These are phyloP conservation scores for Pseudogymnoascus sp. DNA, from an alignment of 2,329 filamentous ascomycete genomes.

Conservation along the genomic window DNA sequence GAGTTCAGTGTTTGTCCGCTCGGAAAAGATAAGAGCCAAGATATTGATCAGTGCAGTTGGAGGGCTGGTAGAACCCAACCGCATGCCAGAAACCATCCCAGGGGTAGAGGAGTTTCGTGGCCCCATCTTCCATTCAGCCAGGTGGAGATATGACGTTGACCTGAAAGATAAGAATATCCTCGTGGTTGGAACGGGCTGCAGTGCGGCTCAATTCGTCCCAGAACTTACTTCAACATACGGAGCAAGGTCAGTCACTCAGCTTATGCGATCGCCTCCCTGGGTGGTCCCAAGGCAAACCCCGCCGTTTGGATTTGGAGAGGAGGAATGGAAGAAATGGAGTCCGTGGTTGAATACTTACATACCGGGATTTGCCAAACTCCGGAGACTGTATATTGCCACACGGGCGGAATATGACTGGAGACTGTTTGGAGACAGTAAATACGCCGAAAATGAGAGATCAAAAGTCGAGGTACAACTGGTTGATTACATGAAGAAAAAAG, in stretches of 20 bases:
- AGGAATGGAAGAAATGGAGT: constrained; percentile 39
- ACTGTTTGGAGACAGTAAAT: constrained; percentile 36
- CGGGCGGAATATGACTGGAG: constrained; percentile 37
- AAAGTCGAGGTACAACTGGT: constrained; percentile 35
- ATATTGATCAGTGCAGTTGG: constrained; percentile 47
- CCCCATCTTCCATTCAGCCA: constrained; percentile 47
- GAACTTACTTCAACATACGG: constrained; percentile 34
- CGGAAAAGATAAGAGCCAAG: constrained; percentile 44
- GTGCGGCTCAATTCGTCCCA: constrained; percentile 48
- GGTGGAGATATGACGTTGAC: constrained; percentile 45
- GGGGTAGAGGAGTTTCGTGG: constrained; percentile 46
- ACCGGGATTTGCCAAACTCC: constrained; percentile 36
- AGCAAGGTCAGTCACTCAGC: constrained; percentile 48
- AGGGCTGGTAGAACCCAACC: constrained; percentile 45
- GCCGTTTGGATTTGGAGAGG: constrained; percentile 28
- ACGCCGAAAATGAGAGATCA: constrained; percentile 33
- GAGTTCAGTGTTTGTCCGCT: constrained; percentile 39
- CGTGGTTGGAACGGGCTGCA: constrained; percentile 50
- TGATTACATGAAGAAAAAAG: constrained; percentile 37
- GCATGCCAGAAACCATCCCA: constrained; percentile 40
- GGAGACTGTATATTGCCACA: constrained; percentile 36
- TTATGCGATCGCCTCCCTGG: constrained; percentile 52
- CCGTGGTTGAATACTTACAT: constrained; percentile 37
- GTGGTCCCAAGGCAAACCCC: constrained; percentile 35
- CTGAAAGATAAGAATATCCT: constrained; percentile 47